Evolutionary conservation across 345 rosid species (phyloP), one percentile per base, ranked within the genome.

Genomic region (Eucalyptus sp.): DNA sequence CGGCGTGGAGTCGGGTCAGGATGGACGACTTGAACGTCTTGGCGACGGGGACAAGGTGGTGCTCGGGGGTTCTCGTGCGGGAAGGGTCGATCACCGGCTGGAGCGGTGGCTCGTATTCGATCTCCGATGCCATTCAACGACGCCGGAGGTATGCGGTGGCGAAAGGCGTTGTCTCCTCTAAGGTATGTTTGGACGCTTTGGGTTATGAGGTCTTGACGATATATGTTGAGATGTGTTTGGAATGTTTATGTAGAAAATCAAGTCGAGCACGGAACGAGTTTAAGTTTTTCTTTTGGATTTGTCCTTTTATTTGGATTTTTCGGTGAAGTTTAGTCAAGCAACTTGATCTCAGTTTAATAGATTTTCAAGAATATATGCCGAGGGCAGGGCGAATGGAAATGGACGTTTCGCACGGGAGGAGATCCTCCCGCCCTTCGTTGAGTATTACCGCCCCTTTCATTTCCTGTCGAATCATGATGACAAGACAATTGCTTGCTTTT

Each of bases 1-100:
- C 94, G 6, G 94, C 94, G 41, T 93, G 95, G 58, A 92, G 90
- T 50, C 90, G 54, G 20, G 90, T 90, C 81, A 93, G 88, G 76
- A 92, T 71, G 50, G 91, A 68, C 8, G 88, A 89, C 20, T 86
- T 48, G 4, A 90, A 58, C 43, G 64, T 58, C 41, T 87, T 58
- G 17, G 20, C 17, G 43, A 41, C 24, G 51, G 84, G 25, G 48
- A 43, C 37, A 8, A 66, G 86, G 10, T 71, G 62, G 84, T 8
- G 13, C 44, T 66, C 37, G 3, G 33, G 51, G 48, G 83, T 66
- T 1, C 60, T 25, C 27, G 50, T 13, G 13, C 4, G 50, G 29
- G 88, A 48, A 79, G 88, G 8, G 44, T 29, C 25, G 56, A 25
- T 60, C 37, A 62, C 48, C 10, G 31, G 80, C 29, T 13, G 88